These are phyloP conservation scores for Ophiostoma fasciatum DNA, from an alignment of 2,329 filamentous ascomycete genomes.

Conservation along the genomic window DNA sequence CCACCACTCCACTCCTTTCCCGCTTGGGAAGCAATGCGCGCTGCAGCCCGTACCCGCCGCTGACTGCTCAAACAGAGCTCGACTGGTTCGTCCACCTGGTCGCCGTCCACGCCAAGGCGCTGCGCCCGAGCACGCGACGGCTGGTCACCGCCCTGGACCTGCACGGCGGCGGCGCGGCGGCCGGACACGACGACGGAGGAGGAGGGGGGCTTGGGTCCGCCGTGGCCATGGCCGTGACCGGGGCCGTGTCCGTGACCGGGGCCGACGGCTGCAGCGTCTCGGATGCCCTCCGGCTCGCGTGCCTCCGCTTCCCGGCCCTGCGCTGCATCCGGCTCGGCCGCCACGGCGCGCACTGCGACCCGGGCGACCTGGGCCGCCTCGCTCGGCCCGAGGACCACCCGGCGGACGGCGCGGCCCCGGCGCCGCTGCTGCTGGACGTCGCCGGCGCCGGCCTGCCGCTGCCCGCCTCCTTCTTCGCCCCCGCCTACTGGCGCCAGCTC, in stretches of 20 bases:
- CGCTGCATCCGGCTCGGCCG: slow-evolving; percentile 33
- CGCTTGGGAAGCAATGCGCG: too few species aligned
- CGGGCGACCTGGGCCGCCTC: slow-evolving; percentile 18
- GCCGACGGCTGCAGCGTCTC: slow-evolving; percentile 22
- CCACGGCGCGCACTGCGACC: slow-evolving; percentile 30
- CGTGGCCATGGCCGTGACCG: too few species aligned
- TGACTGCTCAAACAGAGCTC: slow-evolving; percentile 23
- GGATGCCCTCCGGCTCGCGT: slow-evolving; percentile 24
- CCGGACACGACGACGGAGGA: too few species aligned
- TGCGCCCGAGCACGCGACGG: slow-evolving; percentile 24
- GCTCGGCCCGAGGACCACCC: neutral
- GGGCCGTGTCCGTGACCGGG: too few species aligned
- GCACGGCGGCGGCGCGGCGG: slow-evolving; percentile 26
- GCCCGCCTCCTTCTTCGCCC: slow-evolving; percentile 24
- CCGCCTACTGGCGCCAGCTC: slow-evolving; percentile 23
- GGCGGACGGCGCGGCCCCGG: slow-evolving; percentile 4
- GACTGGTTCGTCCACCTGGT: slow-evolving; percentile 35
- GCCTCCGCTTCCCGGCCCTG: slow-evolving; percentile 27
- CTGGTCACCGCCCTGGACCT: slow-evolving; percentile 35
- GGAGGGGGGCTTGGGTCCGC: too few species aligned
- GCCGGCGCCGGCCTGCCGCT: slow-evolving; percentile 25
- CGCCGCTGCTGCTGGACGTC: slow-evolving; percentile 30
- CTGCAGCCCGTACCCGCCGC: too few species aligned
- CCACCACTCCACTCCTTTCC: too few species aligned
- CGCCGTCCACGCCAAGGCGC: slow-evolving; percentile 20